Evolutionary conservation across 345 rosid genomes (phyloP).

Genomic region (Melaleuca quinquenervia): DNA sequence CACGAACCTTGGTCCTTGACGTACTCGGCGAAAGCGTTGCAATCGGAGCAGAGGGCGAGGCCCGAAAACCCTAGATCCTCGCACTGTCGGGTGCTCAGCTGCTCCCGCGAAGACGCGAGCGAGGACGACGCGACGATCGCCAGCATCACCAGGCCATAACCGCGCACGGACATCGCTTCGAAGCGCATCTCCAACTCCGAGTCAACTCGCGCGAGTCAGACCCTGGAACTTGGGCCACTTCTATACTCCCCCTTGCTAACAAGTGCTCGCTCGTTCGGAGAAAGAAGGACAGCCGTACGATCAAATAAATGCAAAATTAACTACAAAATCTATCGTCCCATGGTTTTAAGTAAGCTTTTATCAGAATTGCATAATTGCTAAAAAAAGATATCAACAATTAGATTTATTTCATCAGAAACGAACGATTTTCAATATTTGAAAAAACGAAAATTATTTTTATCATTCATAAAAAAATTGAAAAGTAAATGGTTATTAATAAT

Average conservation of each 20-base stretch:
- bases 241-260: not conserved
- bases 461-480: no score
- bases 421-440: no score
- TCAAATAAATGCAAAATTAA: not conserved
- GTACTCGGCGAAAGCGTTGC: slow-evolving; percentile 73
- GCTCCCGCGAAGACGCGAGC: slow-evolving; percentile 27
- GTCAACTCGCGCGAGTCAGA: not conserved
- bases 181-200: not conserved
- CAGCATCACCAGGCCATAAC: not conserved
- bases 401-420: no score
- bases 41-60: slow-evolving; percentile 95
- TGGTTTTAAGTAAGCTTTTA: not conserved
- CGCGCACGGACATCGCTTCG: not conserved
- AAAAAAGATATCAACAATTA: not conserved
- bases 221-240: not conserved
- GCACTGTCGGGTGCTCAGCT: slow-evolving; percentile 58
- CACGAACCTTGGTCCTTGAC: slow-evolving; percentile 78
- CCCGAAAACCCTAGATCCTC: slow-evolving; percentile 93
- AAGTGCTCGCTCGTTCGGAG: not conserved
- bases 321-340: not conserved
- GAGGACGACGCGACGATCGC: not conserved
- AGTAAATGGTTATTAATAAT: no score
- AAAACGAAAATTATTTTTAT: no score
- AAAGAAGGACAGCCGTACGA: not conserved
- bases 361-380: not conserved